Evolutionary conservation across 2,329 filamentous ascomycete genomes (phyloP), one percentile per base, ranked within the genome.

Genomic region (Clonostachys chloroleuca): DNA sequence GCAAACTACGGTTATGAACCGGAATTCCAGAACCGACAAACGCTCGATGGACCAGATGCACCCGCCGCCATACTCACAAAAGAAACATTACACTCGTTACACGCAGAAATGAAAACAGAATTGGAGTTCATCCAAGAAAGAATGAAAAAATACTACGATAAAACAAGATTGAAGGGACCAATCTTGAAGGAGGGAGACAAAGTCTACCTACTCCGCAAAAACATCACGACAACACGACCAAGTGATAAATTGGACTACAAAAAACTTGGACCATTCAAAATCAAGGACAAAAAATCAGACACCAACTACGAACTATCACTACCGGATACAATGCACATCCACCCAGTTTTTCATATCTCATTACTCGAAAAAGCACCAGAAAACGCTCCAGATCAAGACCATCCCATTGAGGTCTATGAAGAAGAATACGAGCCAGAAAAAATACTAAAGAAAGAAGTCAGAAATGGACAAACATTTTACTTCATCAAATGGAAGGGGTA

Each of bases 191-290:
- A 48, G 42, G 35, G 48, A 47, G 35, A 54, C 48, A 56, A 50
- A 45, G 34, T 51, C 12, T 54, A 53, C 24, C n/a, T 56, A 12
- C 8, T 42, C 13, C 44, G 44, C 43, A 51, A 52, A 53, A 51
- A 54, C 34, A 51, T 54, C 40, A 42, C 34, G 45, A 54, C 41
- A 45, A 55, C 47, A 34, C 12, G 35, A 50, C 41, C n/a, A 34
- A 50, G 33, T 36, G 42, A 54, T 30, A 53, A 56, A 48, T 42
- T 54, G 12, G 20, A 57, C 34, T 56, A 43, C 47, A 57, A 55
- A 36, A 54, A 18, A 18, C 18, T 18, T 18, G 18, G 18, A 18
- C 18, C 5, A 18, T 18, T 18, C 18, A 18, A 5, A 45, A 47
- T 54, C 39, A 12, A 45, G 17, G 10, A 48, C 41, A 47, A 48